Conservation (phyloP, 225 moss, liverwort and hornwort species). For the Pseudisothecium myosuroides region DNA sequence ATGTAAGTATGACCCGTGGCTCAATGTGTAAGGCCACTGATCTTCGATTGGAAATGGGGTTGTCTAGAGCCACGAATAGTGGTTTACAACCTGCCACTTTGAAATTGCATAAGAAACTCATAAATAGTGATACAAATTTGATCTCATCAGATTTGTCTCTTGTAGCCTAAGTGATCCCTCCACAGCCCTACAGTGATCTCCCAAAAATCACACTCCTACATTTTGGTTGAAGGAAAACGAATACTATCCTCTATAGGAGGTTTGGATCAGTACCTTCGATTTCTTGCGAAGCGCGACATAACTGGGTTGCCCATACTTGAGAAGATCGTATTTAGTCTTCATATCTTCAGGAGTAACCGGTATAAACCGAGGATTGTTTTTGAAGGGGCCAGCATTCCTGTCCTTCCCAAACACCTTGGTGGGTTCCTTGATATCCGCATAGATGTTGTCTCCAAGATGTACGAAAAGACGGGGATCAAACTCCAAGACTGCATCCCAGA, state of each 20-base stretch:
- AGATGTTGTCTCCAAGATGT: slow-evolving; percentile 91
- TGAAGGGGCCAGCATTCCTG: slow-evolving; percentile 74
- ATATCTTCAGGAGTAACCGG: slow-evolving; percentile 42
- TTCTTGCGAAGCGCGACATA: slow-evolving; percentile 56
- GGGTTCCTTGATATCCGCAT: slow-evolving; percentile 64
- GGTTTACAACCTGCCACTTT: background rate
- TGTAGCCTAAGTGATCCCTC: background rate
- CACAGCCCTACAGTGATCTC: background rate
- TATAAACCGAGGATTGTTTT: slow-evolving; percentile 59
- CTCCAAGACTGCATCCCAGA: slow-evolving; percentile 75
- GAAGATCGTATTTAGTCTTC: slow-evolving; percentile 47
- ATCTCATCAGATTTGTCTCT: background rate
- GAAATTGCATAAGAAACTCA: background rate
- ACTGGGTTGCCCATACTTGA: slow-evolving; percentile 43
- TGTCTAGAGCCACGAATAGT: background rate
- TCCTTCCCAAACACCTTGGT: slow-evolving; percentile 44
- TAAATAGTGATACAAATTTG: background rate
- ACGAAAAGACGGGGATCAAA: slow-evolving; percentile 79
- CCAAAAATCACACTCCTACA: background rate
- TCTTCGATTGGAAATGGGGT: background rate
- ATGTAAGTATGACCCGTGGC: background rate
- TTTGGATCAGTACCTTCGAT: slow-evolving; percentile 20
- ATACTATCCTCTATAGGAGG: background rate
- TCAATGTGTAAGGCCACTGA: background rate
- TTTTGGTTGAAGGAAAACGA: background rate